Evolutionary conservation across 495 filamentous ascomycete genomes (phyloP).

Genomic region (Tuber microsphaerosporum): DNA sequence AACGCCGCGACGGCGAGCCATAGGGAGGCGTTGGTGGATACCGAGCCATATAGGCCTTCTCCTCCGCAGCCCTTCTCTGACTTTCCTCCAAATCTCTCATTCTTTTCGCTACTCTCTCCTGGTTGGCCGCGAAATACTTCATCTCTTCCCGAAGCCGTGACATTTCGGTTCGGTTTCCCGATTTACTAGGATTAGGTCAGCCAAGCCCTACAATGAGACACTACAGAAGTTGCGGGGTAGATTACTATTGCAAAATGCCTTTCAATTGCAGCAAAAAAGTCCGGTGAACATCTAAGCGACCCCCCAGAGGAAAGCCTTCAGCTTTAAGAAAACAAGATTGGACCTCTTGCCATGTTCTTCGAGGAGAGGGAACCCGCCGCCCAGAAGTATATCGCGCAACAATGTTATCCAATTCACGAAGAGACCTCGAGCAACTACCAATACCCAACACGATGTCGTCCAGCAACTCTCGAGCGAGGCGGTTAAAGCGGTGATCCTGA

Average conservation of each 20-base stretch:
- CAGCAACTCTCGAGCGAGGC: slow-evolving; percentile 39
- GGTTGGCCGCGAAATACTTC: slow-evolving; percentile 43
- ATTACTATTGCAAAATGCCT: slow-evolving; percentile 48
- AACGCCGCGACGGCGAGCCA: slow-evolving; percentile 33
- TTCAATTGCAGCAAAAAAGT: slow-evolving; percentile 49
- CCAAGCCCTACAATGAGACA: slow-evolving; percentile 36
- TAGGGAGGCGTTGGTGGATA: slow-evolving; percentile 38
- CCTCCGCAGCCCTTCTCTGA: slow-evolving; percentile 26
- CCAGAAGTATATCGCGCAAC: slow-evolving; percentile 42
- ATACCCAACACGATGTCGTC: slow-evolving; percentile 42
- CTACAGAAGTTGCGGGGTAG: slow-evolving; percentile 24
- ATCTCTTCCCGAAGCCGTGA: slow-evolving; percentile 43
- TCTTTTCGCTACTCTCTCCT: slow-evolving; percentile 44
- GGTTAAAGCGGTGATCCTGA: slow-evolving; percentile 32
- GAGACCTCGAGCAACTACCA: slow-evolving; percentile 50
- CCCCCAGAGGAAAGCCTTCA: slow-evolving; percentile 47
- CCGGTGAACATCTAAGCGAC: slow-evolving; percentile 53
- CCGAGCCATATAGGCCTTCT: slow-evolving; percentile 34
- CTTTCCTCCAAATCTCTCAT: slow-evolving; percentile 42
- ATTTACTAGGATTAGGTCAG: slow-evolving; percentile 39
- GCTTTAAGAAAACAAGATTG: slow-evolving; percentile 49
- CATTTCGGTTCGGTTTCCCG: slow-evolving; percentile 40
- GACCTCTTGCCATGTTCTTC: slow-evolving; percentile 52
- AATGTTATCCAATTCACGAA: slow-evolving; percentile 46
- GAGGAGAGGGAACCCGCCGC: slow-evolving; percentile 45